Evolutionary conservation across 2,329 filamentous ascomycete genomes (phyloP).

Genomic region (Phyllosticta citriasiana): DNA sequence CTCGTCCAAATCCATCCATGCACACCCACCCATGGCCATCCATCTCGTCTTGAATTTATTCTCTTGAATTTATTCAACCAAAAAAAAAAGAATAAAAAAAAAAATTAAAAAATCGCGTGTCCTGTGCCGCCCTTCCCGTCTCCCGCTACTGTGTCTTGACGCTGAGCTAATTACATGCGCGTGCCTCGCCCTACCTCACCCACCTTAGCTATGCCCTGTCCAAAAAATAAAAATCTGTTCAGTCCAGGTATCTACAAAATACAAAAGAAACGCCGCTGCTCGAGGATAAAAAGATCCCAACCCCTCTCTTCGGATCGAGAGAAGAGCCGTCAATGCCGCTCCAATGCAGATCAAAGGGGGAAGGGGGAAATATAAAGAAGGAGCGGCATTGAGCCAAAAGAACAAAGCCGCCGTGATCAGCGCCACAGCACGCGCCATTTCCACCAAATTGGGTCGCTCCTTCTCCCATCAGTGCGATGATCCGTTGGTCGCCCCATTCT

Average conservation of each 20-base stretch:
- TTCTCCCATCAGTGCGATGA: background rate
- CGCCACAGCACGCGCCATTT: background rate
- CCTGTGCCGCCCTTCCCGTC: no score
- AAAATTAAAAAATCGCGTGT: no score
- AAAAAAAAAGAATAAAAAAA: no score
- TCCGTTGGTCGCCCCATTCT: constrained; percentile 15
- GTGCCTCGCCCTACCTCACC: background rate
- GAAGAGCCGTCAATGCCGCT: background rate
- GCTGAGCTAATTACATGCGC: no score
- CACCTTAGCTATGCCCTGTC: background rate
- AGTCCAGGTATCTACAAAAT: background rate
- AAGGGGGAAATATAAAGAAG: background rate
- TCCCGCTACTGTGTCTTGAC: background rate
- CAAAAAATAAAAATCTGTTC: background rate
- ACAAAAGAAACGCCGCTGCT: background rate
- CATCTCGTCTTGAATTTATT: background rate
- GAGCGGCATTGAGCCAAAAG: background rate
- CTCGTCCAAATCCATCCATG: background rate
- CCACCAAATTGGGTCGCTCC: constrained; percentile 3
- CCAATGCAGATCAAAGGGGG: background rate
- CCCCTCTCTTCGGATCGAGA: background rate
- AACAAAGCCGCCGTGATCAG: background rate
- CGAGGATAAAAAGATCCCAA: background rate
- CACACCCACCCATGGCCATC: background rate
- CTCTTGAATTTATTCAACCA: no score